A percentile compares a stretch with the other conserved stretches of the same genome.
Conservation (phyloP, 1,284 basidiomycete species). For the Trichosporon asahii region DNA sequence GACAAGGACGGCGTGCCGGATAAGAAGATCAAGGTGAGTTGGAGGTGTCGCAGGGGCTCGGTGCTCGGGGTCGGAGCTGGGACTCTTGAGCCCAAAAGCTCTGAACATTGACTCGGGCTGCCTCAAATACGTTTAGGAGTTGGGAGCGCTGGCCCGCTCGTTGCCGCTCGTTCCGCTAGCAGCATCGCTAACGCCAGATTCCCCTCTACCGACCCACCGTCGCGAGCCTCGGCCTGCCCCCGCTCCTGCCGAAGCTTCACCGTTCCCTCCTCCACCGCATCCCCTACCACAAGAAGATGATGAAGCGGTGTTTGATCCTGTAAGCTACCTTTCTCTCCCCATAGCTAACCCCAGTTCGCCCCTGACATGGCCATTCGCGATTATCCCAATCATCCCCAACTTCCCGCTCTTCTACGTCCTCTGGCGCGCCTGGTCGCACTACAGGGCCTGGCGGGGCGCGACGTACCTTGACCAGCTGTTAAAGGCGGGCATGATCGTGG, state of each 20-base stretch:
- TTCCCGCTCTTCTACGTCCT: slow-evolving; percentile 55
- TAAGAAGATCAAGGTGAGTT: slow-evolving; percentile 36
- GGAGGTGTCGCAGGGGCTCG: background rate
- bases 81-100: too few relatives aligned
- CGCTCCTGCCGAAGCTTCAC: slow-evolving; percentile 45
- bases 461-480: slow-evolving; percentile 43
- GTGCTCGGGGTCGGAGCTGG: background rate
- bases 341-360: slow-evolving; percentile 32
- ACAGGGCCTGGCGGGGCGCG: slow-evolving; percentile 51
- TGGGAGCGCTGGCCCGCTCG: too few relatives aligned
- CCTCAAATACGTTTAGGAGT: too few relatives aligned
- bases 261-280: slow-evolving; percentile 41
- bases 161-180: too few relatives aligned
- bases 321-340: slow-evolving; percentile 9
- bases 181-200: slow-evolving; percentile 32
- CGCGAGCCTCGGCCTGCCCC: slow-evolving; percentile 27
- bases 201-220: slow-evolving; percentile 41
- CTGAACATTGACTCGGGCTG: too few relatives aligned
- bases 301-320: slow-evolving; percentile 39
- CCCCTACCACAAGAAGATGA: slow-evolving; percentile 47
- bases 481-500: slow-evolving; percentile 43
- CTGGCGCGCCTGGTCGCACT: slow-evolving; percentile 55
- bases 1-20: slow-evolving; percentile 30
- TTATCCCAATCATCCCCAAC: slow-evolving; percentile 55
- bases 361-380: slow-evolving; percentile 51